Evolutionary conservation across 495 filamentous ascomycete species (phyloP), one percentile per base, ranked within the genome.

Genomic region (Bacidia rubella): DNA sequence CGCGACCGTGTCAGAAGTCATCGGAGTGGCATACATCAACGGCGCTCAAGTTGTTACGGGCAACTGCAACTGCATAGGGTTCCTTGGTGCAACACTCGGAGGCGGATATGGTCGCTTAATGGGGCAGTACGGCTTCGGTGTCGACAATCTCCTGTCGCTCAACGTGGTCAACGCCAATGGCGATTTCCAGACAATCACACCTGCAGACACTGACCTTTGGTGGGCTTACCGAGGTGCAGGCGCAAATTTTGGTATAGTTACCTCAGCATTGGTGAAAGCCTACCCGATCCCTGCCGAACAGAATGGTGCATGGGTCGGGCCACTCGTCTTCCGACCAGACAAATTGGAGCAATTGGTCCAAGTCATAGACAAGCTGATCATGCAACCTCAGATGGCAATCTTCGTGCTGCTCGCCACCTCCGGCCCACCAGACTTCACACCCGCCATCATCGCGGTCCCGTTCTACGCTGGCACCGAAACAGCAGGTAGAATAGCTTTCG

Each of bases 231-330:
- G 51, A 21, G 57, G 57, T 19, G 57, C 54, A 11, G 57, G 54
- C 7, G 39, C 49, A 21, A 60, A 57, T 47, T 60, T 57, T 25
- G 57, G 54, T 20, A 60, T 60, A 26, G 57, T 60, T 25, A 62
- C 58, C 12, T 54, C 49, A 21, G 59, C 57, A 12, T 27, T 29
- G 20, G 25, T 57, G 32, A 60, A 27, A 57, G 25, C 59, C 12
- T 55, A 53, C 22, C 50, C 48, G 3, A 29, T 47, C 11, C 44
- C 59, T 19, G n/a, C 29, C 40, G 42, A 26, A 15, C 45, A 65
- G 32, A 65, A 58, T 40, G 54, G 24, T 1, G 64, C 64, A 22
- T 67, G 63, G 63, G 32, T 49, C 2, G 63, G 63, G 17, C 41
- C 26, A 19, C 15, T 59, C 3, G 53, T 47, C n/a, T 59, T 53